phyloP scores from a whole-genome alignment of 176 grass and related monocot genomes.

The Aegilops sharonensis region DNA sequence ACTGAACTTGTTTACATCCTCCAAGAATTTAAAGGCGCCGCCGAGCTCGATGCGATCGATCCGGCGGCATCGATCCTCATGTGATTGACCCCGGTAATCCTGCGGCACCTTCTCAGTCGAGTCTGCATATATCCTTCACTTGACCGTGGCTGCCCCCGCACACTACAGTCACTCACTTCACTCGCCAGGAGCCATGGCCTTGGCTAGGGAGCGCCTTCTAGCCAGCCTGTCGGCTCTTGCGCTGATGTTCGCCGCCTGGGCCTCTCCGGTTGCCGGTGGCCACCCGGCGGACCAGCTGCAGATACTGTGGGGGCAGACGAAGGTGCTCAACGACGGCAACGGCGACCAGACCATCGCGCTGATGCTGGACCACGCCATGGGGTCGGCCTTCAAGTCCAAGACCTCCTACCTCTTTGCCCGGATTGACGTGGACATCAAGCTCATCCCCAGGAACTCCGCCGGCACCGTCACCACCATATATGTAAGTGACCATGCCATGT shows the following conservation, averaged over 20 bases:
- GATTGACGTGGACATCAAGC: slow-evolving; percentile 69
- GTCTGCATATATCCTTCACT: slow-evolving; percentile 34
- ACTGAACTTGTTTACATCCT: slow-evolving; percentile 16
- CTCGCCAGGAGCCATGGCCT: slow-evolving; percentile 26
- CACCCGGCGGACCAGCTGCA: slow-evolving; percentile 26
- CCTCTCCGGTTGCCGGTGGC: neutral
- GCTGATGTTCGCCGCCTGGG: neutral
- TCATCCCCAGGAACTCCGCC: slow-evolving; percentile 60
- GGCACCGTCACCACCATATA: slow-evolving; percentile 76
- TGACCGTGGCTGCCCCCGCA: slow-evolving; percentile 29
- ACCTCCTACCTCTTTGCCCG: slow-evolving; percentile 48
- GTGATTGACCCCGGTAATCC: slow-evolving; percentile 31
- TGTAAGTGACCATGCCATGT: slow-evolving; percentile 26
- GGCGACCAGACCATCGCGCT: slow-evolving; percentile 34
- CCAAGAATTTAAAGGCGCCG: neutral
- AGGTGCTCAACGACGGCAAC: slow-evolving; percentile 13
- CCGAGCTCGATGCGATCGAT: slow-evolving; percentile 34
- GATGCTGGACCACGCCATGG: slow-evolving; percentile 31
- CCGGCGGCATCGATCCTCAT: neutral
- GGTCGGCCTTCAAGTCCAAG: slow-evolving; percentile 54
- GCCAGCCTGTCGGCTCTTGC: slow-evolving; percentile 26
- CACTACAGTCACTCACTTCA: neutral
- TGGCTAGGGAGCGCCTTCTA: slow-evolving; percentile 27
- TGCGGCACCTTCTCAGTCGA: neutral
- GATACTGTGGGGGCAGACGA: slow-evolving; percentile 38